Evolutionary conservation across 257 asterid species (phyloP), one percentile per base, ranked within the genome.

Genomic region (Penstemon newberryi): DNA sequence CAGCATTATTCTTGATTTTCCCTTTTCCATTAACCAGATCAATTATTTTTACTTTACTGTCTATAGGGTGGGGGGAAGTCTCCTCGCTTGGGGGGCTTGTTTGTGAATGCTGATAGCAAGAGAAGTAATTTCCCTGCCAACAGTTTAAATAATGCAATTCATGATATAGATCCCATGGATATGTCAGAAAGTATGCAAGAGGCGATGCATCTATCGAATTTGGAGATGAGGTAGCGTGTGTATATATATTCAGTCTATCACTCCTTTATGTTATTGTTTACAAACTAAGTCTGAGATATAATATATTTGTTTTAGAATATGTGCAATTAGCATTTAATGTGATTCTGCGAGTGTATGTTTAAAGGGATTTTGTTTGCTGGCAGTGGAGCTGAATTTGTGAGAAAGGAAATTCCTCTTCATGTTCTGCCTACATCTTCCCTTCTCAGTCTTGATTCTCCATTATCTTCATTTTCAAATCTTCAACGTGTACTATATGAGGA

Each of bases 101-200:
- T 85, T 33, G 86, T 85, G 15, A 85, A 83, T 78, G 86, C 86
- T 59, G 89, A 88, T 73, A 77, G 91, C 59, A 85, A 78, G 12
- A 94, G 95, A 79, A 84, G 80, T 76, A 81, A 38, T 79, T 67
- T 67, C 69, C 76, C 72, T 39, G 55, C 70, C 63, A 87, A 66
- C 77, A 83, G 68, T 75, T 76, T 81, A 69, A 78, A 73, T 42
- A 79, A 75, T 78, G 86, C 85, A 25, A 70, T 79, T 67, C 77
- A 65, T 66, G 97, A 89, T 75, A 52, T 85, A 74, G 98, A 94
- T 77, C 95, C 92, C 41, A 86, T 89, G 98, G 99, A 94, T 78
- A 84, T 91, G 91, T 84, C 98, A 37, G 98, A 94, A 60, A 82
- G 99, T 75, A 89, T 94, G 99, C 98, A 94, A 76, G 99, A 94